Base-by-base conservation (phyloP, 2,329 filamentous ascomycete species). In the Fusarium musae region DNA sequence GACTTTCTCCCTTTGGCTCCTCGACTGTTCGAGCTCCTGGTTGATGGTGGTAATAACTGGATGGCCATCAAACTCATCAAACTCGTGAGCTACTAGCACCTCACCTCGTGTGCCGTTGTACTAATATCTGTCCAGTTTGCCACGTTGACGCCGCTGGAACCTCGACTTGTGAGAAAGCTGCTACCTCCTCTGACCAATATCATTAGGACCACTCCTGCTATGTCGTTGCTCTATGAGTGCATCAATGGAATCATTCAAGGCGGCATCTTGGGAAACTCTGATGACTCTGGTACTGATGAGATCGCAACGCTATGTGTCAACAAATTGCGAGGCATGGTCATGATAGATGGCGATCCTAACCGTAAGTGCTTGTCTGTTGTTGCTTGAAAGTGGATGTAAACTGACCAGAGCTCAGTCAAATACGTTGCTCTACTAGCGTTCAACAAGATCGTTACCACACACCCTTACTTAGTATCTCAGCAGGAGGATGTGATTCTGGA, bases 31-130 rank as follows among this genome's bases (percentile, higher is more conserved):
- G 95, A 98, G 79, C 87, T 99, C 23, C 85, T 99, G 32, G 95
- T 98, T 17, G 93, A 97, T 69, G 92, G 95, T 63, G 93, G 93
- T 42, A 98, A 99, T 83, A 99, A 99, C 82, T 99, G 96, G 96
- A 98, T 99, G 96, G 95, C 95, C 66, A 99, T 99, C 80, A 99
- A 99, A 82, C 90, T 99, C 71, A 98, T 99, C 81, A 99, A 99
- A 84, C 88, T 99, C 72, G 94, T 96, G 47, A n/a, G 79, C 59
- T n/a, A 23, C 39, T 30, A 19, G 16, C 12, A 15, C 13, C 11
- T 5, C 11, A 30, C 4, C 9, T 28, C 17, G 13, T 21, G 4
- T 32, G 2, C 23, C 42, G 28, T 17, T 23, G 42, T 26, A 50
- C 59, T 66, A n/a, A 75, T 39, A n/a, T 37, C 36, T 13, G 6